A percentile compares a stretch with the other conserved stretches of the same genome.
These are phyloP conservation scores for Pleurotus djamor DNA, from an alignment of 768 basidiomycete species.

Conservation along the genomic window DNA sequence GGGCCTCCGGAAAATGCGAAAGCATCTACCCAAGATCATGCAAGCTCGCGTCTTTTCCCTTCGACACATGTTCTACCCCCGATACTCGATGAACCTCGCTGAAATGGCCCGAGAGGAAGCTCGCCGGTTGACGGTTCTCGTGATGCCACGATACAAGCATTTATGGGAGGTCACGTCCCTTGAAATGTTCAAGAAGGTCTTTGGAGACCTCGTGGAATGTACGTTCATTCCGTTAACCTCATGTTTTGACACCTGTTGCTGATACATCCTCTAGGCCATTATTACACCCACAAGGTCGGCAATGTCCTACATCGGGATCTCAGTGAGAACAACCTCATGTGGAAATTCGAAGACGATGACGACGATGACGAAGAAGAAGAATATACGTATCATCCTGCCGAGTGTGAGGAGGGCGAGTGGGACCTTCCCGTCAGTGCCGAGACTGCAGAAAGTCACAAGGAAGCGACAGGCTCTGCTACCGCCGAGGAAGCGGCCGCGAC, in stretches of 20 bases:
- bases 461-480: too few relatives aligned
- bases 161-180: not conserved
- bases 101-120: not conserved
- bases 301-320: conserved; percentile 25
- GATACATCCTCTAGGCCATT: conserved; percentile 16
- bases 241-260: too few relatives aligned
- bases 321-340: conserved; percentile 26
- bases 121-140: not conserved
- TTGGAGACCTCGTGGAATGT: not conserved
- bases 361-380: conserved; percentile 1
- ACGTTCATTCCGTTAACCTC: not conserved
- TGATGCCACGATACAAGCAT: not conserved
- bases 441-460: too few relatives aligned
- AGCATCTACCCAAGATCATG: not conserved
- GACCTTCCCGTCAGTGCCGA: not conserved
- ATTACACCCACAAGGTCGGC: conserved; percentile 18
- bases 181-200: not conserved
- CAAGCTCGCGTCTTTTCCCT: not conserved
- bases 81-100: not conserved
- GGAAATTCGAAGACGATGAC: not conserved
- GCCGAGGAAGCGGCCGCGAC: too few relatives aligned
- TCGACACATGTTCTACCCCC: not conserved
- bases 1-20: not conserved
- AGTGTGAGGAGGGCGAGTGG: not conserved
- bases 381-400: not conserved